Conservation (phyloP, 495 filamentous ascomycete species). For the Daldinia childiae region DNA sequence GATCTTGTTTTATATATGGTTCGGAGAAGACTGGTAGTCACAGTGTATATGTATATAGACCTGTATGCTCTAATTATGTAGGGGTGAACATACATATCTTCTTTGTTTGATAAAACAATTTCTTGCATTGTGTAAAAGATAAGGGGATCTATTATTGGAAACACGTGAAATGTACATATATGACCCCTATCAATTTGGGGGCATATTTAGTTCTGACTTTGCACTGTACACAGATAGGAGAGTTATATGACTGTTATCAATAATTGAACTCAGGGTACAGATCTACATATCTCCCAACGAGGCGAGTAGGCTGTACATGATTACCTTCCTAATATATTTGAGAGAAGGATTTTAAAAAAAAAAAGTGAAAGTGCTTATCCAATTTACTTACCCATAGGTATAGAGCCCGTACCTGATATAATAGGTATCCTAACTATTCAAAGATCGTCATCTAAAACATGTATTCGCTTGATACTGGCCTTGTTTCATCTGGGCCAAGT, state of each 20-base stretch:
- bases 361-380: too few relatives aligned
- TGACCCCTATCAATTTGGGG: neutral
- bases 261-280: too few relatives aligned
- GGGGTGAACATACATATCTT: neutral
- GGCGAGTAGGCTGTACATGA: too few relatives aligned
- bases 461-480: neutral
- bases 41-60: neutral
- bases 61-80: neutral
- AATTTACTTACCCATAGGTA: too few relatives aligned
- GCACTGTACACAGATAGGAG: neutral
- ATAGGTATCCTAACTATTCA: neutral
- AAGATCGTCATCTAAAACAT: conserved; percentile 2
- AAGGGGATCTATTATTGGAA: neutral
- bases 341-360: too few relatives aligned
- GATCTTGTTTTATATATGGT: neutral
- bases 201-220: neutral
- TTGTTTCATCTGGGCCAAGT: conserved; percentile 9
- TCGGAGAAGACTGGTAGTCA: neutral
- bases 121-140: neutral
- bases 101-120: neutral
- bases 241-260: neutral
- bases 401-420: too few relatives aligned
- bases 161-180: neutral
- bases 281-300: too few relatives aligned
- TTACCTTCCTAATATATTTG: too few relatives aligned